A percentile compares a stretch with the other conserved stretches of the same genome.
These are phyloP conservation scores for Pelargonium nanum DNA, from an alignment of 345 rosid species.

Conservation along the genomic window DNA sequence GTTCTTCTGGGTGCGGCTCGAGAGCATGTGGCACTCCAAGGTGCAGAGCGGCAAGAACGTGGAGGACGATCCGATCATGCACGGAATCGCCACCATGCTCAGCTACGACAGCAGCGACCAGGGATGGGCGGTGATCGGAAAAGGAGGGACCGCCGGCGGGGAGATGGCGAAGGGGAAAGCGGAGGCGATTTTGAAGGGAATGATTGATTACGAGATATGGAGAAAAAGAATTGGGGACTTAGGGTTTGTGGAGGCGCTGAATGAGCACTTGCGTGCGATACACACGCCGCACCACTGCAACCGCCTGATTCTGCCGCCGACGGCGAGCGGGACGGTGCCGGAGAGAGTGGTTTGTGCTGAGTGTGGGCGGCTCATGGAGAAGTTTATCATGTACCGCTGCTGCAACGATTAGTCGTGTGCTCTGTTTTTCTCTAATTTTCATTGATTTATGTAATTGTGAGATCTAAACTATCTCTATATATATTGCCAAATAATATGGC, in stretches of 20 bases:
- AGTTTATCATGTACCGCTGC: slow-evolving; percentile 52
- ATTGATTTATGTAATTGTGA: neutral
- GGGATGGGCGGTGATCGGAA: slow-evolving; percentile 47
- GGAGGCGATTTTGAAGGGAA: slow-evolving; percentile 10
- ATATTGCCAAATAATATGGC: neutral
- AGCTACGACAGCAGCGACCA: slow-evolving; percentile 48
- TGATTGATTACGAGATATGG: slow-evolving; percentile 23
- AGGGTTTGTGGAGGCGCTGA: slow-evolving; percentile 38
- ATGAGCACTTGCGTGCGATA: slow-evolving; percentile 16
- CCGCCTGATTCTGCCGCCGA: slow-evolving; percentile 40
- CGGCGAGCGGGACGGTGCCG: slow-evolving; percentile 24
- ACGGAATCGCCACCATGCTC: slow-evolving; percentile 40
- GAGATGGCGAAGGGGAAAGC: slow-evolving; percentile 36
- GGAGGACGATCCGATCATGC: slow-evolving; percentile 39
- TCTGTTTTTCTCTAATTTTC: neutral
- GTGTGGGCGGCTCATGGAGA: slow-evolving; percentile 45
- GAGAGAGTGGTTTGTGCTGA: slow-evolving; percentile 49
- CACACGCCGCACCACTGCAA: slow-evolving; percentile 38
- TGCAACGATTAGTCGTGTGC: slow-evolving; percentile 29
- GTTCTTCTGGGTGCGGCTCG: slow-evolving; percentile 53
- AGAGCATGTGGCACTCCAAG: slow-evolving; percentile 71
- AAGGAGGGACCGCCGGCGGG: slow-evolving; percentile 18
- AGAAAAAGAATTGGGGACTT: neutral
- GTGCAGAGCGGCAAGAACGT: slow-evolving; percentile 22
- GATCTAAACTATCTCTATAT: neutral